Conservation (phyloP, 2,329 filamentous ascomycete genomes). For the Beauveria caledonica region DNA sequence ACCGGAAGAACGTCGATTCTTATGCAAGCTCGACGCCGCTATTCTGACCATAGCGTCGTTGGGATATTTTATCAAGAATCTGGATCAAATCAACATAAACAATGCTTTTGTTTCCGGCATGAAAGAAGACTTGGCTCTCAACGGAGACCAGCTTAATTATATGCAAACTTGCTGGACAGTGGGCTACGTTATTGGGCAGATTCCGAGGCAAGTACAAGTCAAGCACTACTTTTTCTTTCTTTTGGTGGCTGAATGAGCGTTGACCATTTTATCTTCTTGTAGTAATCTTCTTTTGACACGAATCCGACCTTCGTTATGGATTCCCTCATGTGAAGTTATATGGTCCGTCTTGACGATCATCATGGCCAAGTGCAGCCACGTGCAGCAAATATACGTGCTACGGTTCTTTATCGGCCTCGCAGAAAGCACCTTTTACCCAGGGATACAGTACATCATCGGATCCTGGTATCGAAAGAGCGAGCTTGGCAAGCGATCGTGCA, state of each 20-base stretch:
- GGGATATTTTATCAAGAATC: constrained; percentile 26
- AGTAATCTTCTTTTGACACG: constrained; percentile 29
- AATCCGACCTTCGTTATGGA: constrained; percentile 32
- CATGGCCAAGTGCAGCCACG: constrained; percentile 28
- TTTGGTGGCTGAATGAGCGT: too few species aligned
- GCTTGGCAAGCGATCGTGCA: constrained; percentile 32
- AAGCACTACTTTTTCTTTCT: not conserved
- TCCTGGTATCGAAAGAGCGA: constrained; percentile 37
- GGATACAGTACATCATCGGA: constrained; percentile 31
- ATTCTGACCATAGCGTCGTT: constrained; percentile 27
- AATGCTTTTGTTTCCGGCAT: constrained; percentile 40
- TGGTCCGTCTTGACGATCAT: constrained; percentile 26
- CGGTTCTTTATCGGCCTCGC: constrained; percentile 37
- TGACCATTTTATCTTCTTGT: not conserved
- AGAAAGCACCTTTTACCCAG: constrained; percentile 31
- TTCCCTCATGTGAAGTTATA: constrained; percentile 28
- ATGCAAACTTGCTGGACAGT: constrained; percentile 46
- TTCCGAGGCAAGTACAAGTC: constrained; percentile 20
- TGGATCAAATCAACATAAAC: constrained; percentile 33
- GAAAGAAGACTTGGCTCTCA: constrained; percentile 32
- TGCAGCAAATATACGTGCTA: constrained; percentile 28
- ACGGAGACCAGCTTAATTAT: constrained; percentile 47
- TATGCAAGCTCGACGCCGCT: constrained; percentile 28
- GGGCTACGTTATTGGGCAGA: constrained; percentile 46
- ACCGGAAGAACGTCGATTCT: constrained; percentile 22